These are phyloP conservation scores for Moniliophthora roreri DNA, from an alignment of 1,284 basidiomycete genomes.

Conservation along the genomic window DNA sequence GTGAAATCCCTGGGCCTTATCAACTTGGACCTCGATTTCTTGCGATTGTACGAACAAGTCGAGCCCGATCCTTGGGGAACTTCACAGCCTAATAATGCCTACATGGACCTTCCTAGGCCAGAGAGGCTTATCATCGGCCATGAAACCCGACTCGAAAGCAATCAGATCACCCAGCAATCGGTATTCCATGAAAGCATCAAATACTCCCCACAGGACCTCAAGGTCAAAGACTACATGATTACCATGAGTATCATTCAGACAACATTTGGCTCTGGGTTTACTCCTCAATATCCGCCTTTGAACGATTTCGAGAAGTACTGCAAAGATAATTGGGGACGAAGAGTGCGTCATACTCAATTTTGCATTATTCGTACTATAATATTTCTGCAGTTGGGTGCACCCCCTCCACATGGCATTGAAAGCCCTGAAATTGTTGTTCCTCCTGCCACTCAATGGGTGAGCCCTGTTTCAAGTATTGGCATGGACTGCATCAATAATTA, in stretches of 20 bases:
- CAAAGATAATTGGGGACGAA: neutral
- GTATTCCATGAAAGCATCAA: neutral
- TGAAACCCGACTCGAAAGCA: neutral
- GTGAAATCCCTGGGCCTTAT: constrained; percentile 10
- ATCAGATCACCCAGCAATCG: neutral
- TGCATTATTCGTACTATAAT: neutral
- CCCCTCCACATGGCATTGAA: neutral
- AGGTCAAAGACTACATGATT: neutral
- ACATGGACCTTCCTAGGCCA: constrained; percentile 13
- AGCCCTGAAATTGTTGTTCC: neutral
- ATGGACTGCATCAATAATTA: too few relatives aligned
- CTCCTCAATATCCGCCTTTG: neutral
- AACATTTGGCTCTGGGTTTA: neutral
- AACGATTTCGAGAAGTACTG: neutral
- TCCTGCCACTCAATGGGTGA: too few relatives aligned
- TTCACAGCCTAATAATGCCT: constrained; percentile 19
- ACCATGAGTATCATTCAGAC: neutral
- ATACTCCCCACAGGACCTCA: neutral
- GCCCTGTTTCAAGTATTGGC: too few relatives aligned
- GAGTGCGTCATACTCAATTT: neutral
- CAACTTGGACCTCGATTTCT: constrained; percentile 21
- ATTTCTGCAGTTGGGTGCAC: neutral
- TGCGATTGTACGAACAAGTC: constrained; percentile 12
- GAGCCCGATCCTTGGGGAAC: constrained; percentile 21
- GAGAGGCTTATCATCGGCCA: neutral